Percentiles rank a stretch among this genome's conserved stretches.
phyloP scores from a whole-genome alignment of 2,329 filamentous ascomycete genomes.

The Xylariaceae sp. region DNA sequence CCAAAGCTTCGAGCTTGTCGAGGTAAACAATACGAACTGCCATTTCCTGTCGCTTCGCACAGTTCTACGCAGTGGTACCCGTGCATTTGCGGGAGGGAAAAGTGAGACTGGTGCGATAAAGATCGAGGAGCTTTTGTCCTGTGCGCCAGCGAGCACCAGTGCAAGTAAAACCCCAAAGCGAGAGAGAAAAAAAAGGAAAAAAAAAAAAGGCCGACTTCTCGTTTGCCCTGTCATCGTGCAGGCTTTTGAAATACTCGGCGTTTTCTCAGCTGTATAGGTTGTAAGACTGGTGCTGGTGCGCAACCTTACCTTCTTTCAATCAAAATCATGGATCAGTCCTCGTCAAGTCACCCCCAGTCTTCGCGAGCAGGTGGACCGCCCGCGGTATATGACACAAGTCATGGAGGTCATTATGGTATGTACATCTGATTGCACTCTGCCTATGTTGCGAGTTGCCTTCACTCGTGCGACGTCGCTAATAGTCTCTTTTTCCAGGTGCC shows the following conservation, averaged over 20 bases:
- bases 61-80: neutral
- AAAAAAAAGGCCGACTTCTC: constrained; percentile 7
- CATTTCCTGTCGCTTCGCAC: constrained; percentile 22
- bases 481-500: constrained; percentile 46
- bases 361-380: constrained; percentile 30
- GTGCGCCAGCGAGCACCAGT: neutral
- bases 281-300: constrained; percentile 18
- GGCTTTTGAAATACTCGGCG: no score
- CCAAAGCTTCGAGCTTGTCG: constrained; percentile 21
- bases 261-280: constrained; percentile 8
- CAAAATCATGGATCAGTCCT: constrained; percentile 57
- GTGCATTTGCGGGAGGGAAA: neutral
- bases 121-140: neutral
- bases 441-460: constrained; percentile 31
- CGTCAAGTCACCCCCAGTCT: constrained; percentile 60
- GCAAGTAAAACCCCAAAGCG: constrained; percentile 5
- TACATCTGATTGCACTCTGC: constrained; percentile 29
- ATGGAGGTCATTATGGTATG: constrained; percentile 79
- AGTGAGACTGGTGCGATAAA: neutral
- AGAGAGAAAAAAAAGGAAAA: constrained; percentile 10
- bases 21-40: constrained; percentile 32
- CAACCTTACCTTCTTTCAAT: constrained; percentile 9
- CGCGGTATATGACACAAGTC: constrained; percentile 68
- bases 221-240: constrained; percentile 1
- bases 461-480: constrained; percentile 38